Base-by-base conservation (phyloP, 1,284 basidiomycete genomes). In the Melanopsichium pennsylvanicum region DNA sequence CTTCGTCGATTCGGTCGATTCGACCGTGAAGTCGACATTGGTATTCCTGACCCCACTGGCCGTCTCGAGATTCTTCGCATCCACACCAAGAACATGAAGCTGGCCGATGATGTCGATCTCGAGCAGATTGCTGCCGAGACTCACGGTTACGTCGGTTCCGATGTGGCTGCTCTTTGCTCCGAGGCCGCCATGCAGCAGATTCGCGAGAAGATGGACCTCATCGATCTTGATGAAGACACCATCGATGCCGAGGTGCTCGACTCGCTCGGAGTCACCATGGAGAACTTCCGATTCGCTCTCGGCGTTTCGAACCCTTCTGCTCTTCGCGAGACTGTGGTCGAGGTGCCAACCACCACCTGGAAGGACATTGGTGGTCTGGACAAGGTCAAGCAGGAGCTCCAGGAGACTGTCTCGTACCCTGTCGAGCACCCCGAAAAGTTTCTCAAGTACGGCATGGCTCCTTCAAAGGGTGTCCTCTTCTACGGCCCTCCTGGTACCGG, bases 51-150 rank as follows among this genome's bases (percentile, higher is more conserved):
- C 83, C 94, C 95, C 0, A 97, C 94, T 59, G 94, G 95, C 55
- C 95, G 96, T 83, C 88, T 97, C 38, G 95, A 98, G 83, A 97
- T 98, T 76, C 88, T 98, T 62, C 91, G 95, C 64, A 98, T 98
- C 71, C 95, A 97, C 86, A 98, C 96, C 57, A 98, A 97, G 89
- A 98, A 98, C 86, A 98, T 98, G 95, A 98, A 97, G 84, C 86
- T 98, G 37, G 88, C 83, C n/a, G 94, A 97, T 56, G 96, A 98
- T 76, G 95, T 98, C 41, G 96, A 98, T 78, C 87, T 98, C 51
- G 95, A 98, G 16, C 76, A 91, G 88, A 97, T 98, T 76, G 95
- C 95, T 45, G 93, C 94, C 43, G 96, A 98, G 82, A 98, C 95
- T 4, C 95, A 98, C 83, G 95, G 95, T 82, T 98, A 98, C 81